Conservation (phyloP, 1,284 basidiomycete genomes). For the Ceratobasidium sp. region DNA sequence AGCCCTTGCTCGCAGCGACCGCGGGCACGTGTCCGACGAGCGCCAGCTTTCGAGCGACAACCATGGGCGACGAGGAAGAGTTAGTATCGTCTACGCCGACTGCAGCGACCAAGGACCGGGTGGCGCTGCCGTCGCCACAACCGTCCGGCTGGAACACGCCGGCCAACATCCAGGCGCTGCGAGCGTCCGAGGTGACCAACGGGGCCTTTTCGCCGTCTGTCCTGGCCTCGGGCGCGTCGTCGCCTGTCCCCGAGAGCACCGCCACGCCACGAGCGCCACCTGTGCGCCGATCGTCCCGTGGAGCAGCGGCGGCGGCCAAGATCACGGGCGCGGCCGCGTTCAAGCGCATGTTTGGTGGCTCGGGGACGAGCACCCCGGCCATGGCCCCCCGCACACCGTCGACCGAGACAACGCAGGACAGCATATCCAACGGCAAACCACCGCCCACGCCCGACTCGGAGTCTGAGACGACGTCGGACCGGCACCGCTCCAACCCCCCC, state of each 20-base stretch:
- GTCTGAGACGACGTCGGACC: slow-evolving; percentile 26
- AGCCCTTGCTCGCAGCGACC: slow-evolving; percentile 16
- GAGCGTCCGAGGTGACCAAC: slow-evolving; percentile 40
- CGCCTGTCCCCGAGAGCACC: slow-evolving; percentile 22
- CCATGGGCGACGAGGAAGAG: slow-evolving; percentile 1
- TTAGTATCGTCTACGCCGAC: too few species aligned
- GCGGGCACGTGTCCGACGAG: background rate
- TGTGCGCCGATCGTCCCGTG: slow-evolving; percentile 23
- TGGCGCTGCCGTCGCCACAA: slow-evolving; percentile 38
- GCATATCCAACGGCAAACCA: slow-evolving; percentile 21
- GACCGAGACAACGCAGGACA: slow-evolving; percentile 41
- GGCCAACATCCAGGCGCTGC: slow-evolving; percentile 39
- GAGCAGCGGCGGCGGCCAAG: slow-evolving; percentile 6
- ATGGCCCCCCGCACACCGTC: slow-evolving; percentile 46
- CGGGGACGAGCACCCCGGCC: slow-evolving; percentile 51
- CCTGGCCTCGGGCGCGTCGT: slow-evolving; percentile 26
- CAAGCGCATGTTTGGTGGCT: slow-evolving; percentile 44
- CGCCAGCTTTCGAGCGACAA: background rate
- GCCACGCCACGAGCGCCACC: slow-evolving; percentile 9
- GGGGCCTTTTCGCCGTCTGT: slow-evolving; percentile 28
- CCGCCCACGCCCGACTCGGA: slow-evolving; percentile 33
- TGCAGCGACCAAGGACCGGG: background rate
- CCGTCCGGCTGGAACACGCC: slow-evolving; percentile 36
- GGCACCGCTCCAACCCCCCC: slow-evolving; percentile 41
- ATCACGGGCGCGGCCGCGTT: slow-evolving; percentile 35